Evolutionary conservation across 1,284 basidiomycete species (phyloP), one percentile per base, ranked within the genome.

Genomic region (Rhodotorula mucilaginosa): DNA sequence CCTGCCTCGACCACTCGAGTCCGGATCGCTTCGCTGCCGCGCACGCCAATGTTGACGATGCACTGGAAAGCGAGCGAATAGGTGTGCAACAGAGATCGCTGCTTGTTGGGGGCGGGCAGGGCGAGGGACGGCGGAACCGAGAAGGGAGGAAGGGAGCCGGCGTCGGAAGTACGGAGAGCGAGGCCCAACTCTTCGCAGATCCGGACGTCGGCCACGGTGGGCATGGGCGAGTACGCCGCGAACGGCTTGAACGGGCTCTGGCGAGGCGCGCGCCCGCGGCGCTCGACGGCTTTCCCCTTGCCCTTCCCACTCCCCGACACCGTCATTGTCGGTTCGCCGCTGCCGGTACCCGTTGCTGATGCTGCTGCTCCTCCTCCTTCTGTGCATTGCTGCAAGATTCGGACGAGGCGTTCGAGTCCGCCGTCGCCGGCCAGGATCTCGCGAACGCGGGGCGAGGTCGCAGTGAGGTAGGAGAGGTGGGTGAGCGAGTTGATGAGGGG

Each of bases 361-460:
- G 65, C 48, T 5, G 71, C n/a, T n/a, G n/a, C n/a, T n/a, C n/a
- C 67, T 16, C 62, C 49, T 58, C 70, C 54, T 19, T 68, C 69
- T 19, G 77, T 68, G 68, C 78, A 79, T 39, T 65, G 69, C 48
- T 72, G 78, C 15, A 84, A 76, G 75, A 99, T 93, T 70, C 91
- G 89, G 48, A 99, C 91, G 52, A 99, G 88, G 34, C 95, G 89
- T 81, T 99, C 96, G 56, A 99, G 88, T 2, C 97, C 96, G 70
- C 96, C 96, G 81, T 99, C 96, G 85, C 92, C 89, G 58, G 94
- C 96, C 85, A 99, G 91, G 80, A 97, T 97, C 83, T 99, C 97
- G 64, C 96, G 89, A 83, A 99, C 98, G 72, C 95, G 88, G 5
- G 96, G 95, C 0, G 94, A 97, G 10, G 96, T 98, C 3, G 94